Conservation (phyloP, 2,329 filamentous ascomycete genomes). For the Boeremia exigua region DNA sequence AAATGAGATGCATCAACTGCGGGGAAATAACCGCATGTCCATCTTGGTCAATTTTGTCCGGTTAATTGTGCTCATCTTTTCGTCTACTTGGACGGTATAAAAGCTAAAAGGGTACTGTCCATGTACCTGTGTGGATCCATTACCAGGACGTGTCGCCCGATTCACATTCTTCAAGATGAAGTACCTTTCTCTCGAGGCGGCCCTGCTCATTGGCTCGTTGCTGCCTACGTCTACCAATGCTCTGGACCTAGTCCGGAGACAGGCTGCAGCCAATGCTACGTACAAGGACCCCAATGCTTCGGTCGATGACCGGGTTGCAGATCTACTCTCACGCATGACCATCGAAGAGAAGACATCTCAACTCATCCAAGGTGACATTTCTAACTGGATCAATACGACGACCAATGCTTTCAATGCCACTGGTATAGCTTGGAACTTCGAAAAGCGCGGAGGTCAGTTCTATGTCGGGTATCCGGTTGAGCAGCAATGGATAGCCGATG, state of each 20-base stretch:
- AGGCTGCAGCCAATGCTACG: conserved; percentile 38
- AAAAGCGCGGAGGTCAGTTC: conserved; percentile 69
- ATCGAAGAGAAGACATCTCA: conserved; percentile 76
- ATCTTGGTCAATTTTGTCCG: conserved; percentile 5
- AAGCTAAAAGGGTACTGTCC: not conserved
- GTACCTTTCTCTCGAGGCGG: conserved; percentile 16
- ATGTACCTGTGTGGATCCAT: not conserved
- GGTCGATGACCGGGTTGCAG: conserved; percentile 68
- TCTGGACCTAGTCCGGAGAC: conserved; percentile 36
- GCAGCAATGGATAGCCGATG: conserved; percentile 67
- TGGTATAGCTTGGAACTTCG: conserved; percentile 71
- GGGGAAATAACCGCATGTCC: conserved; percentile 15
- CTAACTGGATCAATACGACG: conserved; percentile 75
- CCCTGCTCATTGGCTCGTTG: conserved; percentile 25
- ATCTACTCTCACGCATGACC: conserved; percentile 75
- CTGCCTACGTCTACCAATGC: conserved; percentile 24
- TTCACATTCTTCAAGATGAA: conserved; percentile 14
- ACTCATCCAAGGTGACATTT: conserved; percentile 67
- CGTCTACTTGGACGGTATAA: not conserved
- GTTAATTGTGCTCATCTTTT: conserved; percentile 4
- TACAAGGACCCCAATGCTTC: conserved; percentile 70
- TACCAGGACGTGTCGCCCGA: not conserved
- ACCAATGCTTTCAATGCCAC: conserved; percentile 70
- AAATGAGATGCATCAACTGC: conserved; percentile 14
- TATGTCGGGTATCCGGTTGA: conserved; percentile 73